Evolutionary conservation across 129 eudicot species (phyloP), one percentile per base, ranked within the genome.

Genomic region (Gnaphalium uliginosum): DNA sequence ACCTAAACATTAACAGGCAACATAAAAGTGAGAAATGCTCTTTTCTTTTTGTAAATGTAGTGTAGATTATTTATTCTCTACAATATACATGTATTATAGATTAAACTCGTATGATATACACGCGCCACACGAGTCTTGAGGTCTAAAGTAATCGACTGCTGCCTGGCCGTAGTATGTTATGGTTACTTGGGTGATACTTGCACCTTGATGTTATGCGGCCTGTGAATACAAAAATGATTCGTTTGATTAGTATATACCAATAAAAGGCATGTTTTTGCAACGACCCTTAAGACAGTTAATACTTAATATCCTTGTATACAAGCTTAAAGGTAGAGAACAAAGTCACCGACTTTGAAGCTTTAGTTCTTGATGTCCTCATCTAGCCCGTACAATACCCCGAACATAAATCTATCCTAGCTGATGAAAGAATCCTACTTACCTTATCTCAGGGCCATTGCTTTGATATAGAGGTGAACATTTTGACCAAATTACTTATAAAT

Each of bases 141-240:
- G 63, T 78, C 76, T 32, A 35, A 57, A 37, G 35, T 9, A 2
- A 22, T 23, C 46, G 37, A 56, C 32, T 69, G 50, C 33, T 41
- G 35, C 30, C 71, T 60, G 54, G 69, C 71, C 33, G 23, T 3
- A 5, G 29, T 48, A 62, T 50, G 78, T 72, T 63, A 71, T 41
- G 22, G 73, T 53, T 72, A 72, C 23, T 25, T 58, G 60, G 48
- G 75, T 3, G 22, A 68, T 57, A 26, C 18, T 37, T 79, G 68
- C 33, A 33, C 67, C 73, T 39, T 27, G 24, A 57, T 8, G 27
- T 73, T 73, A 73, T 39, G 53, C 75, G 24, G 79, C 79, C 79
- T 80, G 75, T 56, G 26, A 68, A 72, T 65, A 79, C 51, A 79
- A 8, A 33, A 37, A 51, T 8, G 19, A 35, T 72, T 33, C 14